These are phyloP conservation scores for Tardiomyces digboiensis DNA, from an alignment of 1,139 yeast species.

Conservation along the genomic window DNA sequence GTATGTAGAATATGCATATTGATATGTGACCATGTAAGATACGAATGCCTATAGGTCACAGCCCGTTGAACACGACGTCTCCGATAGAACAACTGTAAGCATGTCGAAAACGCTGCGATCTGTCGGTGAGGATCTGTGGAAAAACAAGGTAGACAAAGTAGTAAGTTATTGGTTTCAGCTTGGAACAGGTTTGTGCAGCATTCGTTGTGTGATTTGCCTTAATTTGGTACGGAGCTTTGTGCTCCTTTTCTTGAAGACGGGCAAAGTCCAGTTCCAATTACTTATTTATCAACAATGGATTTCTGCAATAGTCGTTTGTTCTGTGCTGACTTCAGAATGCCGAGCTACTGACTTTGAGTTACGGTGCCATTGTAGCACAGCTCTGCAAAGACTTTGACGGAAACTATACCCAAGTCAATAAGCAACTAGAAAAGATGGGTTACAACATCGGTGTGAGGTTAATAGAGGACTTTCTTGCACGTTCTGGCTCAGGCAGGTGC, in stretches of 20 bases:
- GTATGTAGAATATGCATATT: slow-evolving; percentile 5
- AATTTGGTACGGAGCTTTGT: too few species aligned
- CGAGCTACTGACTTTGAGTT: slow-evolving; percentile 84
- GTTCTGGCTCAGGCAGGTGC: slow-evolving; percentile 79
- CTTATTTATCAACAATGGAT: too few species aligned
- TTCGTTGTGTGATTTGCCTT: too few species aligned
- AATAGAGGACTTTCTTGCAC: slow-evolving; percentile 88
- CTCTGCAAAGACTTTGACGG: slow-evolving; percentile 73
- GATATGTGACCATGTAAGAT: too few species aligned
- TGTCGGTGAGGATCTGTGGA: slow-evolving; percentile 90
- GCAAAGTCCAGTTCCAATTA: too few species aligned
- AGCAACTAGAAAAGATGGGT: slow-evolving; percentile 87
- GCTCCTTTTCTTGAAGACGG: too few species aligned
- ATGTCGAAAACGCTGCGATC: not conserved
- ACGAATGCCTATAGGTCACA: too few species aligned
- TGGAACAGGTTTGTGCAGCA: too few species aligned
- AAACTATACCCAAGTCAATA: slow-evolving; percentile 71
- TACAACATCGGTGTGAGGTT: slow-evolving; percentile 86
- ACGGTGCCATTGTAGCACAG: slow-evolving; percentile 94
- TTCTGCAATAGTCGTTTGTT: too few species aligned
- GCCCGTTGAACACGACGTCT: too few species aligned
- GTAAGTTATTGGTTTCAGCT: too few species aligned
- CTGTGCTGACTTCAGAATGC: slow-evolving; percentile 46
- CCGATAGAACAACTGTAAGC: too few species aligned
- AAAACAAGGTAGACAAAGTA: slow-evolving; percentile 77